Evolutionary conservation across 805 yeast genomes (phyloP), one percentile per base, ranked within the genome.

Genomic region (Teunomyces funiuensis): DNA sequence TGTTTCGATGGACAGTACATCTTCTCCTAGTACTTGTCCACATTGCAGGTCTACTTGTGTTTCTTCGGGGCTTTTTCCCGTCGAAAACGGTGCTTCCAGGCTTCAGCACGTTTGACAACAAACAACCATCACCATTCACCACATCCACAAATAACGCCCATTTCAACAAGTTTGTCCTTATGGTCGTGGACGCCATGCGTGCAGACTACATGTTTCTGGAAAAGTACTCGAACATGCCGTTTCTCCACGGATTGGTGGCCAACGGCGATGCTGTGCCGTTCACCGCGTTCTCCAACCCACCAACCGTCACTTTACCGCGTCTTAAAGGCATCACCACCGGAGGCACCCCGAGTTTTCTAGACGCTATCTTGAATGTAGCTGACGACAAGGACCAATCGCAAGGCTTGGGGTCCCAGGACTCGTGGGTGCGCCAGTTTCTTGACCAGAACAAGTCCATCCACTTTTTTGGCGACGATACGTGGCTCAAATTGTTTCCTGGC

Each of bases 391-490:
- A 82, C 27, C 67, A 79, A 1, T 76, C 89, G 0, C 82, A 87
- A 7, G 77, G 82, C 2, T 59, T 90, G 36, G 74, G 78, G 0
- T 77, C 74, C 37, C 95, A 85, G 48, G 99, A 93, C 58, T 85
- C 93, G 20, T 89, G 97, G 97, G 59, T 90, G 7, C 71, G 71
- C 26, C 98, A 93, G 56, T 71, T 89, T 63, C 44, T 39, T 14
- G 45, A 50, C 18, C 60, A 59, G 20, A 50, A 47, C 19, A 73
- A 73, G 57, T 69, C 55, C 15, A 67, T 93, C 20, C 85, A 89
- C 56, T 87, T 93, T 77, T 91, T 77, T 66, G 99, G 99, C 23
- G 99, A 93, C 62, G 99, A 93, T 58, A 93, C 99, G 1, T 93
- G 99, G 99, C 63, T 90, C 47, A 90, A 88, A 56, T 70, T 93